Conservation (phyloP, 2,329 filamentous ascomycete species). For the Aureobasidium sp. region DNA sequence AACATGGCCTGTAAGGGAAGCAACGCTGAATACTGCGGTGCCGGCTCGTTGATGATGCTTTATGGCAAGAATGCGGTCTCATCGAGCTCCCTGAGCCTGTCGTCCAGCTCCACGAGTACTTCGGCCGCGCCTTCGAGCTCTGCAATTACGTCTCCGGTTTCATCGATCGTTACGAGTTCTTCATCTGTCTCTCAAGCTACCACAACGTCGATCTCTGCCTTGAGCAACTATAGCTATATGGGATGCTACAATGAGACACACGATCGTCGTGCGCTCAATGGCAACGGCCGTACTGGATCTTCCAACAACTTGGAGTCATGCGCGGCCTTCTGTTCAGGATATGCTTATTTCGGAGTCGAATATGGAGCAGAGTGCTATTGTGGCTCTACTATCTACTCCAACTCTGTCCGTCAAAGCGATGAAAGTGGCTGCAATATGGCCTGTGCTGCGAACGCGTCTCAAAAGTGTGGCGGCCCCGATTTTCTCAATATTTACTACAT, state of each 20-base stretch:
- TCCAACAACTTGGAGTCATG: constrained; percentile 36
- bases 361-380: constrained; percentile 32
- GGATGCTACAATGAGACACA: constrained; percentile 29
- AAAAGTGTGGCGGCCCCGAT: constrained; percentile 28
- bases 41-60: constrained; percentile 15
- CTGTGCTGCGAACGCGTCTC: constrained; percentile 26
- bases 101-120: background rate
- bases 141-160: background rate
- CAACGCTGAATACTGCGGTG: constrained; percentile 24
- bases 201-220: background rate
- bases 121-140: background rate
- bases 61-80: constrained; percentile 1
- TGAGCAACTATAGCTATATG: constrained; percentile 21
- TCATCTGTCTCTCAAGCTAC: constrained; percentile 13
- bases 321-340: constrained; percentile 29
- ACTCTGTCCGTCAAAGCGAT: background rate
- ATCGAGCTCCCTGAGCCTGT: background rate
- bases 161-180: background rate
- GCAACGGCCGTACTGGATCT: constrained; percentile 20
- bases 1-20: constrained; percentile 26
- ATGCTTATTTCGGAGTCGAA: constrained; percentile 34
- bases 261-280: constrained; percentile 25
- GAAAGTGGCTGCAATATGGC: constrained; percentile 26
- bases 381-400: constrained; percentile 21
- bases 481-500: constrained; percentile 27